Conservation (phyloP, 306 rosid species). For the Vigna reflexopilosa region DNA sequence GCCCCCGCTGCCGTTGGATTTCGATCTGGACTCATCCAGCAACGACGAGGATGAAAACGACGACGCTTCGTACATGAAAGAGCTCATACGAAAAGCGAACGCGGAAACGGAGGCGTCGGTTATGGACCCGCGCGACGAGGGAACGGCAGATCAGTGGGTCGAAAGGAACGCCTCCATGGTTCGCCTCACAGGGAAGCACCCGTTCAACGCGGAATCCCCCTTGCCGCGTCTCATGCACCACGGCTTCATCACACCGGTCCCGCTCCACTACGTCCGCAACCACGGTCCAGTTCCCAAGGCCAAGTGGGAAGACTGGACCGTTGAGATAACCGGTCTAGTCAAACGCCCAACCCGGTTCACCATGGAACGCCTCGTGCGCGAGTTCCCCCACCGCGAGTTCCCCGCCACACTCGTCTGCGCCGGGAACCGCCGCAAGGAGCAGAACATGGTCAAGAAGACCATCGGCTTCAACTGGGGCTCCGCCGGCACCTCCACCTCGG, state of each 20-base stretch:
- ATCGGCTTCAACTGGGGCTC: constrained; percentile 93
- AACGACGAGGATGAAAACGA: constrained; percentile 54
- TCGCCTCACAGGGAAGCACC: constrained; percentile 89
- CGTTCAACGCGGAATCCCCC: constrained; percentile 74
- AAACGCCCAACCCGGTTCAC: constrained; percentile 60
- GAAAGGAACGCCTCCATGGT: constrained; percentile 65
- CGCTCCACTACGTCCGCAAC: constrained; percentile 88
- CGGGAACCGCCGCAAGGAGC: constrained; percentile 83
- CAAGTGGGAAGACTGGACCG: constrained; percentile 69
- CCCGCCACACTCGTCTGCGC: constrained; percentile 81
- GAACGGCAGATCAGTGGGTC: constrained; percentile 72
- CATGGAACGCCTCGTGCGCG: constrained; percentile 66
- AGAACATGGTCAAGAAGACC: constrained; percentile 78
- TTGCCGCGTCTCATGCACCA: constrained; percentile 76
- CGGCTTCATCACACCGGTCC: constrained; percentile 84
- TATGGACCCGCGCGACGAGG: constrained; percentile 65
- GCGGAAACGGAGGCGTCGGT: constrained; percentile 62
- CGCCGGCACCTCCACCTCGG: constrained; percentile 66
- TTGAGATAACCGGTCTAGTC: constrained; percentile 71
- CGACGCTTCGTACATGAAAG: constrained; percentile 8
- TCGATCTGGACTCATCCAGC: constrained; percentile 41
- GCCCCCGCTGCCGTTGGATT: constrained; percentile 22
- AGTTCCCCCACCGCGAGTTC: constrained; percentile 60
- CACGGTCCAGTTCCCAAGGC: constrained; percentile 72
- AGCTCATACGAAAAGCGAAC: constrained; percentile 46